Conservation (phyloP, 1,139 yeast genomes). For the Blastobotrys capitulatus region DNA sequence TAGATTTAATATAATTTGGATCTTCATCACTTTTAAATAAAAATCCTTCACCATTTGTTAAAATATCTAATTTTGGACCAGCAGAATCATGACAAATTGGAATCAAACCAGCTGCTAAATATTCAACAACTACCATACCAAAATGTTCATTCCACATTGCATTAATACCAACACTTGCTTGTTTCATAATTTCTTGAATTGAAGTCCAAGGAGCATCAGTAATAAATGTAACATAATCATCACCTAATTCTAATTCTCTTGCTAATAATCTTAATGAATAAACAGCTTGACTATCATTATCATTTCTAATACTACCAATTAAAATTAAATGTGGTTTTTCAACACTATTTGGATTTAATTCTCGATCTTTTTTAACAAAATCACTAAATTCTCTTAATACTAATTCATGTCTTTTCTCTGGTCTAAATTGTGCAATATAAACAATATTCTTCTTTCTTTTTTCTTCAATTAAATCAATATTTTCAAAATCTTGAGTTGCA, state of each 20-base stretch:
- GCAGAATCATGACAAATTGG: constrained; percentile 93
- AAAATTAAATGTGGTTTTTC: constrained; percentile 48
- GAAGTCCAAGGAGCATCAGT: constrained; percentile 70
- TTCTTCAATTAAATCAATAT: constrained; percentile 16
- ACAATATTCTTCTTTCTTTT: constrained; percentile 53
- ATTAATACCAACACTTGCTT: constrained; percentile 73
- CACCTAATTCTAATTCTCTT: constrained; percentile 43
- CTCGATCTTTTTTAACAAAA: constrained; percentile 33
- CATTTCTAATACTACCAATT: constrained; percentile 79
- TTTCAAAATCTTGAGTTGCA: constrained; percentile 52
- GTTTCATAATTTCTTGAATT: constrained; percentile 50
- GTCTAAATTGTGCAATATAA: constrained; percentile 89
- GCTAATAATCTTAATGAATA: constrained; percentile 44
- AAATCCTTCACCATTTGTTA: constrained; percentile 61
- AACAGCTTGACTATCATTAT: constrained; percentile 59
- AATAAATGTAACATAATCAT: constrained; percentile 50
- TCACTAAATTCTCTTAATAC: constrained; percentile 58
- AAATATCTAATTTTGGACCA: constrained; percentile 88
- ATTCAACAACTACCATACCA: constrained; percentile 96
- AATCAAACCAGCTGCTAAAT: constrained; percentile 76
- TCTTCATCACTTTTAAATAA: constrained; percentile 69
- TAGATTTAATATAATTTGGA: constrained; percentile 36
- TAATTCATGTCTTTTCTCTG: constrained; percentile 85
- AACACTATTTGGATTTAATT: constrained; percentile 16
- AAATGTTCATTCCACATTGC: constrained; percentile 99